phyloP scores from a whole-genome alignment of 169 alveolate species.

The Plasmodium billcollinsi region DNA sequence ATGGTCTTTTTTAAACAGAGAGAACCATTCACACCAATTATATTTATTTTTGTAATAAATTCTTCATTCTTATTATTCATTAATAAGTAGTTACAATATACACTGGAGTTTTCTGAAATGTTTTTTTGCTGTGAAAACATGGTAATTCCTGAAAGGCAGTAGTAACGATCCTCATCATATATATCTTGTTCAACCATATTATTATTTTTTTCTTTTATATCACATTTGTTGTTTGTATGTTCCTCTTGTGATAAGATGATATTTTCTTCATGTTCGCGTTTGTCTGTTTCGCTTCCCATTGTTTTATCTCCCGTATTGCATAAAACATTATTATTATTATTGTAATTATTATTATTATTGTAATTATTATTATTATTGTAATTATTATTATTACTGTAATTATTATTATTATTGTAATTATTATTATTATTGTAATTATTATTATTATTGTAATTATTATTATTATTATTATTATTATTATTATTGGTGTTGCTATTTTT shows the following conservation, averaged over 20 bases:
- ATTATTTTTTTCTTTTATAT: not conserved
- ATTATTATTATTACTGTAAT: no score
- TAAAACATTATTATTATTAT: no score
- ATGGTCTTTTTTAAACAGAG: conserved; percentile 59
- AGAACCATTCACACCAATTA: conserved; percentile 41
- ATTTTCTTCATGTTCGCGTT: not conserved
- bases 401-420: no score
- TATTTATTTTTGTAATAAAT: conserved; percentile 56
- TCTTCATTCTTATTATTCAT: conserved; percentile 72
- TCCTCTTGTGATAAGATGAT: not conserved
- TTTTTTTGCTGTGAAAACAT: conserved; percentile 28
- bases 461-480: no score
- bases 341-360: no score
- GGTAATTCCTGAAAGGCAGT: conserved; percentile 43
- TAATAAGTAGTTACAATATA: conserved; percentile 47
- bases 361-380: not conserved
- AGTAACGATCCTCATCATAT: conserved; percentile 8
- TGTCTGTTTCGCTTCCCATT: not conserved
- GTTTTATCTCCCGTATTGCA: not conserved
- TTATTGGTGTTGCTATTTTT: not conserved
- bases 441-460: no score
- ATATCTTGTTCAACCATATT: not conserved
- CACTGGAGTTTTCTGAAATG: not conserved
- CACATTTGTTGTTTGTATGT: not conserved
- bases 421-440: no score